Evolutionary conservation across 2,329 filamentous ascomycete species (phyloP).

Genomic region (Penicillium brasilianum): DNA sequence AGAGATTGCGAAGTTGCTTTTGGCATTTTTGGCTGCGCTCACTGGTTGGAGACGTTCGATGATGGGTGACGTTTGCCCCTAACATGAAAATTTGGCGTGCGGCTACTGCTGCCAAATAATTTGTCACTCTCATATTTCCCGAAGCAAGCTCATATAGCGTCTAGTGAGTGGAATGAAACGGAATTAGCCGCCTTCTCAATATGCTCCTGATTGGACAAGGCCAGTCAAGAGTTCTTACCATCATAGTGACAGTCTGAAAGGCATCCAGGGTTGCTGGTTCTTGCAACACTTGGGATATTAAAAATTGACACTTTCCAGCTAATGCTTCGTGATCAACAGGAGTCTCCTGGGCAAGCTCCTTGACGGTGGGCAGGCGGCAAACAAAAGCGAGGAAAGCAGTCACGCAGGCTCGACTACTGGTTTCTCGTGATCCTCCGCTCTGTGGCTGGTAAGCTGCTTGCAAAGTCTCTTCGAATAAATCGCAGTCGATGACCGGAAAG

Average conservation of each 20-base stretch:
- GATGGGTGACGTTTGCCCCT: constrained; percentile 49
- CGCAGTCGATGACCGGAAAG: constrained; percentile 57
- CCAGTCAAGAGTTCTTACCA: constrained; percentile 46
- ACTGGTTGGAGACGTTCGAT: constrained; percentile 15
- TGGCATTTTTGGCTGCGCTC: constrained; percentile 28
- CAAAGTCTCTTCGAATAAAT: constrained; percentile 55
- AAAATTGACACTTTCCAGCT: constrained; percentile 48
- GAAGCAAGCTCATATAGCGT: constrained; percentile 51
- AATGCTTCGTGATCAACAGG: constrained; percentile 50
- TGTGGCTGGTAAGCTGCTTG: constrained; percentile 50
- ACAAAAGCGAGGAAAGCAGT: constrained; percentile 55
- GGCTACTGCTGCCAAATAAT: constrained; percentile 52
- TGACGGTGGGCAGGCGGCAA: constrained; percentile 31
- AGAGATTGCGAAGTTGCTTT: constrained; percentile 48
- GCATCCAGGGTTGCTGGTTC: constrained; percentile 50
- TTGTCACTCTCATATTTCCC: constrained; percentile 54
- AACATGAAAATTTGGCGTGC: constrained; percentile 57
- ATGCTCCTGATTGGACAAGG: not conserved
- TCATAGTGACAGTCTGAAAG: constrained; percentile 54
- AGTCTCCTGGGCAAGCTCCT: constrained; percentile 2
- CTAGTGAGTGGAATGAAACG: constrained; percentile 31
- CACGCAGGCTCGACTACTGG: constrained; percentile 54
- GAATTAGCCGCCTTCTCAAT: not conserved
- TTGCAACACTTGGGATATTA: constrained; percentile 52
- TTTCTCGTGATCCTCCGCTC: constrained; percentile 26